Conservation (phyloP, 2,329 filamentous ascomycete genomes). For the Zymoseptoria crescenta region DNA sequence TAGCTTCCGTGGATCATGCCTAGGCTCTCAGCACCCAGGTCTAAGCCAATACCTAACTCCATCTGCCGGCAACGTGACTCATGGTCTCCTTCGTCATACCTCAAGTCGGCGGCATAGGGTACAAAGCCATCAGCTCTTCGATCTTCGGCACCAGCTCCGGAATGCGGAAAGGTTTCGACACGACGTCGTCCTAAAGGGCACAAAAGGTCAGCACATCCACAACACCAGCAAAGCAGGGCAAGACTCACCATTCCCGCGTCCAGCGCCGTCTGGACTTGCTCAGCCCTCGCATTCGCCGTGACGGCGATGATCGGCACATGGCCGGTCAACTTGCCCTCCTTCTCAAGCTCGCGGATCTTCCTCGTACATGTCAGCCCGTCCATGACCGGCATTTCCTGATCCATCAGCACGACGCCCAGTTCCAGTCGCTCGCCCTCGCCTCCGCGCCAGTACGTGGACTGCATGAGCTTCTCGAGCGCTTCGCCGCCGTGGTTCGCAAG, state of each 20-base stretch:
- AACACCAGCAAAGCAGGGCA: neutral
- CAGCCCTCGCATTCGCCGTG: slow-evolving; percentile 69
- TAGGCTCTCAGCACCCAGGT: neutral
- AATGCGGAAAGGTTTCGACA: slow-evolving; percentile 45
- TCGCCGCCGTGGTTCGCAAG: slow-evolving; percentile 46
- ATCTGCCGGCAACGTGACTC: neutral
- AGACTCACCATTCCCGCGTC: slow-evolving; percentile 59
- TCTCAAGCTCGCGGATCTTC: slow-evolving; percentile 61
- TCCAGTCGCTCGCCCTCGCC: slow-evolving; percentile 14
- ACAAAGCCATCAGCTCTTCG: slow-evolving; percentile 36
- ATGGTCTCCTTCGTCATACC: neutral
- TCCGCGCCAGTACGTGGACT: slow-evolving; percentile 35
- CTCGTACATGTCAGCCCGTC: slow-evolving; percentile 67
- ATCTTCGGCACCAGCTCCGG: slow-evolving; percentile 45
- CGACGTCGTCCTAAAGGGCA: slow-evolving; percentile 39
- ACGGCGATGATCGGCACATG: slow-evolving; percentile 76
- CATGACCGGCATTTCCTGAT: slow-evolving; percentile 79
- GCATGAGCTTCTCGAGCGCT: slow-evolving; percentile 37
- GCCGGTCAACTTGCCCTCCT: slow-evolving; percentile 50
- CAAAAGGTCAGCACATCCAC: slow-evolving; percentile 8
- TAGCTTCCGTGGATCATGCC: too few relatives aligned
- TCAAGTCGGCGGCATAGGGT: slow-evolving; percentile 18
- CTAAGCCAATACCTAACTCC: neutral
- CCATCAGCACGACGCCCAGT: slow-evolving; percentile 60
- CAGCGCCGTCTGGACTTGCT: slow-evolving; percentile 65